A percentile compares a stretch with the other conserved stretches of the same genome.
Evolutionary conservation across 768 basidiomycete genomes (phyloP).

Genomic region (Russula abietina): DNA sequence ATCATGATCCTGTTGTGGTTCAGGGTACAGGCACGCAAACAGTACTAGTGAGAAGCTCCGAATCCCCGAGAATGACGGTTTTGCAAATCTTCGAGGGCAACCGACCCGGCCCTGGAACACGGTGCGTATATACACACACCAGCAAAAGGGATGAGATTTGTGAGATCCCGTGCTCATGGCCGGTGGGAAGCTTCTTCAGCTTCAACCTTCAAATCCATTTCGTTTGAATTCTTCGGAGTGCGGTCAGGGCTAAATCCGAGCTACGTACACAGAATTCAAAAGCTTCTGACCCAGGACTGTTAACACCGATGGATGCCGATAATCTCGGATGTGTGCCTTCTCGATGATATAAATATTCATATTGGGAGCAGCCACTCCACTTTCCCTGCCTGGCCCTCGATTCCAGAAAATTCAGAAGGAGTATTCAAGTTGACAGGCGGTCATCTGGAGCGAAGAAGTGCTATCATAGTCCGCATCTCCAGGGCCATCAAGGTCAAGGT

Average conservation of each 20-base stretch:
- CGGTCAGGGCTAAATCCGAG: too few species aligned
- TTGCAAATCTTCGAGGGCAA: neutral
- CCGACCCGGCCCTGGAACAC: neutral
- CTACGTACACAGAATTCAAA: neutral
- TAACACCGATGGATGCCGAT: too few species aligned
- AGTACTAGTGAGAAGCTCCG: neutral
- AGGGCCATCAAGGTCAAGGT: too few species aligned
- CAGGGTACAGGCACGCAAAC: neutral
- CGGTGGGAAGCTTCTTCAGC: neutral
- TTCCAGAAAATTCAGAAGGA: too few species aligned
- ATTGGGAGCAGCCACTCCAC: too few species aligned
- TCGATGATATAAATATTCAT: too few species aligned
- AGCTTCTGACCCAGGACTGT: neutral
- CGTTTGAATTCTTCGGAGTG: too few species aligned
- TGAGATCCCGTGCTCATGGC: neutral
- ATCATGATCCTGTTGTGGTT: neutral
- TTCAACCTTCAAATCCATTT: neutral
- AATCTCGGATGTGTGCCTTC: too few species aligned
- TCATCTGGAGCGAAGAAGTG: too few species aligned
- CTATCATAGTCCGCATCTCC: too few species aligned
- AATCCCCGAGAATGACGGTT: neutral
- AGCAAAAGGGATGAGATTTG: neutral
- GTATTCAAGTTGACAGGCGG: too few species aligned
- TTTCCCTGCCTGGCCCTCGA: too few species aligned
- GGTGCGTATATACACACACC: neutral